Base-by-base conservation (phyloP, 306 rosid species). In the Rosa chinensis region DNA sequence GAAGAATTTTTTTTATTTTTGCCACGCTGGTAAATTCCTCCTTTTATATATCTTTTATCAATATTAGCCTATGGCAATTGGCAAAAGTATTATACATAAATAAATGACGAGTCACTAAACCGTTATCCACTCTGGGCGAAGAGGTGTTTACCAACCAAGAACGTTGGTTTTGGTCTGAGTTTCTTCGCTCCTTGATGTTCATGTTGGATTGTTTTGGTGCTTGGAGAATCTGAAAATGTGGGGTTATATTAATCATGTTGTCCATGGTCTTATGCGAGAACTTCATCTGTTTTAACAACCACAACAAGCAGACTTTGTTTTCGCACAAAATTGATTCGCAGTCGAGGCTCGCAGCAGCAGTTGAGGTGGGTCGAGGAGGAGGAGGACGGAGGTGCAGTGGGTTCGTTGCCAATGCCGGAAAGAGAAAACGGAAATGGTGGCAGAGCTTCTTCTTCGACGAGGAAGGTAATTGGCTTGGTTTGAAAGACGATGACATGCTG, bases 381-480 rank as follows among this genome's bases (percentile, higher is more conserved):
- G 69, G 35, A 55, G 69, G 82, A 47, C 78, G 84, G 73, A 75
- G 88, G 66, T 47, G 83, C 14, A 70, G 78, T 49, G 81, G 84
- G 25, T 78, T 86, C 64, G 74, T 90, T 81, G 82, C 87, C 0
- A 83, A 89, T 78, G 97, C 93, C 25, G 85, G 84, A 76, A 86
- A 84, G 61, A 80, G 80, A 76, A 86, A 86, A 62, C 80, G 78
- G 14, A 84, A 85, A 69, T 94, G 98, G 98, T 94, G 98, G 98
- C 77, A 86, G 72, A 88, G 77, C 17, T 90, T 94, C 47, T 90
- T 94, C 58, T 86, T 87, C 9, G 92, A 92, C 4, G 98, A 92
- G 9, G 96, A 89, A 11, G 96, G 88, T 49, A 94, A 90, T 79
- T 92, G 96, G 98, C 81, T 94, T 45, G 98, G 97, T 79, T 55